phyloP scores from a whole-genome alignment of 805 yeast species.

The Isabelozyma pseudorhagii region DNA sequence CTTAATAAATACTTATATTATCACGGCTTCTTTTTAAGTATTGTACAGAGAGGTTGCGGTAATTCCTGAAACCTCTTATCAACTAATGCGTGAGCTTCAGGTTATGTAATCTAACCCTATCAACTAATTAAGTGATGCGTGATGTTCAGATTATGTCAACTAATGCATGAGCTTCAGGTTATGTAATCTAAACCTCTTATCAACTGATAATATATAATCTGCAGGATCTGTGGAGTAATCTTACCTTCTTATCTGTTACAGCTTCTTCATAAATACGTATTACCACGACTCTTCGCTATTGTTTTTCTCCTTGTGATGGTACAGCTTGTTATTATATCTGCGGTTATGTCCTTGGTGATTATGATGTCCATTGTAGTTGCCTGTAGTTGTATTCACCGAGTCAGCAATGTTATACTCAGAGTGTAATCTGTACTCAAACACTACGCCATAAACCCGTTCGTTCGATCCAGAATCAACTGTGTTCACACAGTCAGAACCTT shows the following conservation, averaged over 20 bases:
- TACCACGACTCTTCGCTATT: not conserved
- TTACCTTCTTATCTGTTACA: not conserved
- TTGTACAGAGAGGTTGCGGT: no score
- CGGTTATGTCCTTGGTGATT: not conserved
- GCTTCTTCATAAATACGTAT: not conserved
- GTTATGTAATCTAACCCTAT: no score
- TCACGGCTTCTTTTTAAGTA: no score
- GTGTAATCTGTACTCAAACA: conserved; percentile 47
- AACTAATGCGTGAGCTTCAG: no score
- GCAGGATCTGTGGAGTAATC: no score
- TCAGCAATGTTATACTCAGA: conserved; percentile 26
- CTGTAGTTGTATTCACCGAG: not conserved
- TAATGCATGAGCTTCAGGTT: no score
- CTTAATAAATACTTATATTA: no score
- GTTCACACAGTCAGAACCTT: conserved; percentile 30
- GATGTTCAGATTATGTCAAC: no score
- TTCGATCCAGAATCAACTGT: conserved; percentile 32
- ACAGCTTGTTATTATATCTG: not conserved
- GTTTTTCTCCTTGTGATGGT: not conserved
- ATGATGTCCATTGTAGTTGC: not conserved
- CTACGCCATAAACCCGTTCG: conserved; percentile 44
- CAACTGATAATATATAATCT: no score
- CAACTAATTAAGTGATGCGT: no score
- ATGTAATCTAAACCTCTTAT: no score
- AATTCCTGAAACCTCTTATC: no score